Percentiles rank a stretch among this genome's conserved stretches.
Evolutionary conservation across 306 rosid genomes (phyloP).

Genomic region (Prunus mira): DNA sequence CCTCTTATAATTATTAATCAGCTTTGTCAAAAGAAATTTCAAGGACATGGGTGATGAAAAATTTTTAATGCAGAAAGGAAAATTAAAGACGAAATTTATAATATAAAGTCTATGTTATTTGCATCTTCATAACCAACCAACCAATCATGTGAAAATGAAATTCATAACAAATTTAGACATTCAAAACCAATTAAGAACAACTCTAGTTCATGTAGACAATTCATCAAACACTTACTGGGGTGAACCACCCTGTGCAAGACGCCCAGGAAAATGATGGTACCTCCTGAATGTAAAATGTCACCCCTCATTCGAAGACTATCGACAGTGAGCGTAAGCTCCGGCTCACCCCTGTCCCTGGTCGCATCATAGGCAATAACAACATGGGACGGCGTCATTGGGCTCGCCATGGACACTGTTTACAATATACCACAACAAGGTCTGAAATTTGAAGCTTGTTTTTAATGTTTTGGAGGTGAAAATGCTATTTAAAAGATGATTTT

Average conservation of each 20-base stretch:
- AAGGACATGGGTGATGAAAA: no score
- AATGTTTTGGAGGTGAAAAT: background rate
- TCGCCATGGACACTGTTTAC: conserved; percentile 30
- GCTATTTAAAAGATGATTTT: background rate
- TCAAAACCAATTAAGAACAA: background rate
- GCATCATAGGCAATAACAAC: conserved; percentile 65
- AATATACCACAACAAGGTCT: conserved; percentile 3
- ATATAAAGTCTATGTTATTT: background rate
- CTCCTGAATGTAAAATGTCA: conserved; percentile 46
- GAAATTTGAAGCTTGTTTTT: conserved; percentile 5
- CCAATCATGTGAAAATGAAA: no score
- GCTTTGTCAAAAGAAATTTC: no score
- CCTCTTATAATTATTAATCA: no score
- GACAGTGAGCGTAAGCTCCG: conserved; percentile 41
- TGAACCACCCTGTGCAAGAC: conserved; percentile 55
- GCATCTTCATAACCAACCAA: background rate
- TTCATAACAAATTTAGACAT: background rate
- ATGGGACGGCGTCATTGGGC: conserved; percentile 27
- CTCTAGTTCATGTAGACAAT: background rate
- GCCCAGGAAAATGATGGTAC: conserved; percentile 52
- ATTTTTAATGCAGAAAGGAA: background rate
- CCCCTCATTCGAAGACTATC: conserved; percentile 26
- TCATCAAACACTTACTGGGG: conserved; percentile 40
- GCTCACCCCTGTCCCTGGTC: conserved; percentile 43
- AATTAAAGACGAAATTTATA: background rate